Conservation (phyloP, 2,329 filamentous ascomycete genomes). For the Ophiostoma pallidulum region DNA sequence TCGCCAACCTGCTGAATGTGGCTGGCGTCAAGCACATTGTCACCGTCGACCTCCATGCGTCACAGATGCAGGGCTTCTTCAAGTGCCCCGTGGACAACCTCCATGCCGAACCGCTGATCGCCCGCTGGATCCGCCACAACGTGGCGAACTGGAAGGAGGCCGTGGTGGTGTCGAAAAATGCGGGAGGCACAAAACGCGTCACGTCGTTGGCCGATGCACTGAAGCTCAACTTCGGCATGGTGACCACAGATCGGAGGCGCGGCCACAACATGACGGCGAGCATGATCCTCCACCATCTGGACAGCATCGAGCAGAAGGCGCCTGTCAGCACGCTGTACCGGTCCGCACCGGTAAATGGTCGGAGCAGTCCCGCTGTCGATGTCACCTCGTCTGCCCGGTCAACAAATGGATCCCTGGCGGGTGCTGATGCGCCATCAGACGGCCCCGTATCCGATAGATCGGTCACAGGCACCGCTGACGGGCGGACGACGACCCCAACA, state of each 20-base stretch:
- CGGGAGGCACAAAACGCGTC: constrained; percentile 91
- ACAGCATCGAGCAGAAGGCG: constrained; percentile 41
- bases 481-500: constrained; percentile 25
- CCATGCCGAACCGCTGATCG: constrained; percentile 88
- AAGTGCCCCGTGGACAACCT: constrained; percentile 95
- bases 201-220: constrained; percentile 91
- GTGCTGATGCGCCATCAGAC: neutral
- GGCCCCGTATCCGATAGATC: neutral
- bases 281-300: constrained; percentile 62
- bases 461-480: neutral
- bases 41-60: constrained; percentile 90
- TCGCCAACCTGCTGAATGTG: constrained; percentile 86
- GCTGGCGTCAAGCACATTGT: constrained; percentile 97
- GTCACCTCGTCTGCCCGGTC: neutral
- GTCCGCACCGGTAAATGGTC: neutral
- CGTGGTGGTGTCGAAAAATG: constrained; percentile 96
- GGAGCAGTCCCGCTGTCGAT: neutral
- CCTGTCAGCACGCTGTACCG: constrained; percentile 5
- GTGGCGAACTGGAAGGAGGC: constrained; percentile 81
- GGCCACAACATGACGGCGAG: constrained; percentile 63
- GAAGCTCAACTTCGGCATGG: constrained; percentile 96
- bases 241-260: constrained; percentile 72
- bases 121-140: constrained; percentile 88
- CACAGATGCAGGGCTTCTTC: constrained; percentile 99
- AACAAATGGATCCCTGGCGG: neutral